These are phyloP conservation scores for Hyaloperonospora brassicae DNA, from an alignment of 352 stramenopile species.

Conservation along the genomic window DNA sequence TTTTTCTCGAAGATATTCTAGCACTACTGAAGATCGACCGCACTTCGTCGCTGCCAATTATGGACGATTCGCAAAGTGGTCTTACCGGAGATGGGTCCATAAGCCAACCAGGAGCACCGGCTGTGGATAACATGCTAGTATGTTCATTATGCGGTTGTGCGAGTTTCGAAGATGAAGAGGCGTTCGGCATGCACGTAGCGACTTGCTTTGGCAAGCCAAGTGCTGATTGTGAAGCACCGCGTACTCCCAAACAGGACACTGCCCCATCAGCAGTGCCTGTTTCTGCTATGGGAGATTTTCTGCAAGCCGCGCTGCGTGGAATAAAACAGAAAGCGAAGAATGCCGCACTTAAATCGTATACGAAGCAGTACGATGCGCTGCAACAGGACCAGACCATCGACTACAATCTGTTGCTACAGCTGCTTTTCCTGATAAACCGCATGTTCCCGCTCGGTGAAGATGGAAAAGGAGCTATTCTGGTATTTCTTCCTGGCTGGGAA, in stretches of 20 bases:
- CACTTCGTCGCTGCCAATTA: slow-evolving; percentile 23
- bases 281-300: slow-evolving; percentile 27
- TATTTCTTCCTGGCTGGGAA: slow-evolving; percentile 80
- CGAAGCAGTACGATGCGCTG: slow-evolving; percentile 52
- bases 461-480: slow-evolving; percentile 62
- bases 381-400: slow-evolving; percentile 60
- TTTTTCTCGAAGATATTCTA: slow-evolving; percentile 88
- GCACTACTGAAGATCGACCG: slow-evolving; percentile 36
- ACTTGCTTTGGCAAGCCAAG: slow-evolving; percentile 62
- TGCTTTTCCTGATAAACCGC: slow-evolving; percentile 54
- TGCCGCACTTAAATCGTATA: slow-evolving; percentile 41
- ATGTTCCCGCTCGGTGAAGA: slow-evolving; percentile 43
- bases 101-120: neutral
- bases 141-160: slow-evolving; percentile 78
- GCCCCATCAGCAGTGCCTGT: slow-evolving; percentile 12
- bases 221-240: slow-evolving; percentile 9
- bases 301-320: slow-evolving; percentile 28
- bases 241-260: slow-evolving; percentile 9
- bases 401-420: slow-evolving; percentile 54
- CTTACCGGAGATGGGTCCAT: slow-evolving; percentile 4
- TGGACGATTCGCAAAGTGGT: slow-evolving; percentile 17
- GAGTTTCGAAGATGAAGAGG: slow-evolving; percentile 70
- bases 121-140: slow-evolving; percentile 27
- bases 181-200: slow-evolving; percentile 82
- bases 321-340: slow-evolving; percentile 33